Percentiles rank a stretch among this genome's conserved stretches.
These are phyloP conservation scores for Cruciata laevipes DNA, from an alignment of 257 asterid genomes.

Conservation along the genomic window DNA sequence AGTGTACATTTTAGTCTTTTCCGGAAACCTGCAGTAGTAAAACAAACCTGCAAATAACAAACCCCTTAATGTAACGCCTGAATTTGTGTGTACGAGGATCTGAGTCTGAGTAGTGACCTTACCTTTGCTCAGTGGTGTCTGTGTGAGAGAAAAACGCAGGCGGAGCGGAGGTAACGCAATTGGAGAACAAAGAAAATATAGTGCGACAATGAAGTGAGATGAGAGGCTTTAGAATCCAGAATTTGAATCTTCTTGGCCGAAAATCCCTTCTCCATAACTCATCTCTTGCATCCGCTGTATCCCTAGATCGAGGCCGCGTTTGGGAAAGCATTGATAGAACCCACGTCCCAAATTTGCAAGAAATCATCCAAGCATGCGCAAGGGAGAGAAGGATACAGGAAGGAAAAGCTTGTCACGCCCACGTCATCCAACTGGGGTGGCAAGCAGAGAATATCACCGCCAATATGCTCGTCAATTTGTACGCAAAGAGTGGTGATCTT, in stretches of 20 bases:
- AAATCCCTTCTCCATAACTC: conserved; percentile 22
- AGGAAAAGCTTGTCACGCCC: conserved; percentile 62
- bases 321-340: neutral
- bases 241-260: conserved; percentile 12
- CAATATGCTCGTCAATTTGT: conserved; percentile 65
- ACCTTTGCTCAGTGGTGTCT: no score
- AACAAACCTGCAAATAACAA: no score
- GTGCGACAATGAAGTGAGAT: conserved; percentile 35
- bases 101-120: no score
- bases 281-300: conserved; percentile 22
- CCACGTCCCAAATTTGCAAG: conserved; percentile 31
- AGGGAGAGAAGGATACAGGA: conserved; percentile 24
- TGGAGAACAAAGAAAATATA: no score
- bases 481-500: conserved; percentile 48
- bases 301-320: conserved; percentile 21
- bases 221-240: conserved; percentile 28
- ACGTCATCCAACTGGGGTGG: conserved; percentile 42
- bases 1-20: no score
- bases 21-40: no score
- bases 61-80: no score
- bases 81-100: no score
- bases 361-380: conserved; percentile 51
- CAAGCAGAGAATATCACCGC: conserved; percentile 48
- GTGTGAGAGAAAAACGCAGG: no score
- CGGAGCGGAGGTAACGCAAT: no score